A percentile compares a stretch with the other conserved stretches of the same genome.
Evolutionary conservation across 441 rosid species (phyloP).

Genomic region (Gossypium davidsonii): DNA sequence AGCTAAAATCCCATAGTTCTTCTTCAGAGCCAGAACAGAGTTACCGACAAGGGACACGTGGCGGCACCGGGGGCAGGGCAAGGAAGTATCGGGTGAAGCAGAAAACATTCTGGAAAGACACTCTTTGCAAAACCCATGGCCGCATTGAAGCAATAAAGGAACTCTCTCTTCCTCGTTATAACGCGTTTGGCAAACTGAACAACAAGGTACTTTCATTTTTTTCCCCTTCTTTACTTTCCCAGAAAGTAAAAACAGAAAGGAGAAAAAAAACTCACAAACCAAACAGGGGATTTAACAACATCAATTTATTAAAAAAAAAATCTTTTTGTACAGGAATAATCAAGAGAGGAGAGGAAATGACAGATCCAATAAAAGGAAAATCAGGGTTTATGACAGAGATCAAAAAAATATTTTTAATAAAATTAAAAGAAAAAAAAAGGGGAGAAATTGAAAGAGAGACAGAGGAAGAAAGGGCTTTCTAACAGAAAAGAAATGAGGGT

Average conservation of each 20-base stretch:
- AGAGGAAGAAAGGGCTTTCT: neutral
- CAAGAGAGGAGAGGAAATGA: neutral
- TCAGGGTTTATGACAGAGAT: slow-evolving; percentile 4
- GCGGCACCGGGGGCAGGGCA: slow-evolving; percentile 87
- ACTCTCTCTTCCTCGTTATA: slow-evolving; percentile 91
- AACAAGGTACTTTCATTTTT: slow-evolving; percentile 72
- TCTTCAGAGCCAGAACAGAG: slow-evolving; percentile 74
- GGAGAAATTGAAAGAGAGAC: neutral
- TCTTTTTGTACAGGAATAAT: slow-evolving; percentile 5
- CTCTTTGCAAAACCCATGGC: slow-evolving; percentile 42
- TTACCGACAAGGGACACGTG: slow-evolving; percentile 85
- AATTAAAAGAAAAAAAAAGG: neutral
- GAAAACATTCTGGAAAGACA: slow-evolving; percentile 87
- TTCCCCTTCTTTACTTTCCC: slow-evolving; percentile 18
- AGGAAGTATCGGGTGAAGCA: slow-evolving; percentile 66
- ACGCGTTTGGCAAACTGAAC: slow-evolving; percentile 91
- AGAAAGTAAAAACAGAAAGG: neutral
- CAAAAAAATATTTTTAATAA: slow-evolving; percentile 17
- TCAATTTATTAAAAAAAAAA: neutral
- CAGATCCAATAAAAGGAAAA: slow-evolving; percentile 12
- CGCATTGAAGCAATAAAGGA: slow-evolving; percentile 53
- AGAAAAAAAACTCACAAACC: slow-evolving; percentile 21
- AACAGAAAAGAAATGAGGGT: neutral
- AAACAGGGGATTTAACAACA: slow-evolving; percentile 10
- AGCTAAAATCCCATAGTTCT: slow-evolving; percentile 79